Percentiles rank a stretch among this genome's conserved stretches.
Conservation (phyloP, 768 basidiomycete genomes). For the Tylopilus cervinicoccineus region DNA sequence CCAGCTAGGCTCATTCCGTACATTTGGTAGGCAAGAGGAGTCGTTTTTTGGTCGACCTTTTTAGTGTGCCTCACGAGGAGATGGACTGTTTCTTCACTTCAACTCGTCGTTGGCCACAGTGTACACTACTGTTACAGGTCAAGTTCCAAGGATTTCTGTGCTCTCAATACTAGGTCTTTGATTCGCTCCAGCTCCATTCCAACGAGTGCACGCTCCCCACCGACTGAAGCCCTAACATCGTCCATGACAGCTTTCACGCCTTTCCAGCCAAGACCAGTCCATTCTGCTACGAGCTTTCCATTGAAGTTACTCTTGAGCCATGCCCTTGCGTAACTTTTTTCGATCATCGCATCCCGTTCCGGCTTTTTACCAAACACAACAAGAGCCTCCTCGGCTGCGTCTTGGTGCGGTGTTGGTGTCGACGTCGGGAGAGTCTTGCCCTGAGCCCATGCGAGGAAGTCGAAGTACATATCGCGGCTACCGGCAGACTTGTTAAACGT, state of each 20-base stretch:
- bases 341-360: conserved; percentile 39
- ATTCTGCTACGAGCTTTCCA: conserved; percentile 49
- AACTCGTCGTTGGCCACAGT: neutral
- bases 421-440: conserved; percentile 15
- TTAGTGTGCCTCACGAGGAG: neutral
- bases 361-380: conserved; percentile 48
- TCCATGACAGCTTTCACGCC: conserved; percentile 52
- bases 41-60: neutral
- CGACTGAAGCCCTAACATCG: conserved; percentile 41
- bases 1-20: conserved; percentile 29
- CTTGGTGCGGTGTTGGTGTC: conserved; percentile 12
- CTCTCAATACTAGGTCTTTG: conserved; percentile 35
- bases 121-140: conserved; percentile 12
- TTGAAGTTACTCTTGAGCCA: conserved; percentile 45
- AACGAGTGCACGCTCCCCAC: conserved; percentile 44
- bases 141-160: conserved; percentile 25
- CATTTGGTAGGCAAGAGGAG: conserved; percentile 23
- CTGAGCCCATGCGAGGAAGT: conserved; percentile 51
- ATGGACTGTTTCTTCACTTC: neutral
- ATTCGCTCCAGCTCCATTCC: conserved; percentile 40
- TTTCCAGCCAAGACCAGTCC: conserved; percentile 47
- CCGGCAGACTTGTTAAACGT: conserved; percentile 41
- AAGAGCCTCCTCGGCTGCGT: conserved; percentile 44
- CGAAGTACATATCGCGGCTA: conserved; percentile 53
- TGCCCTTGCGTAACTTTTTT: conserved; percentile 24